Evolutionary conservation across 352 stramenopile species (phyloP), one percentile per base, ranked within the genome.

Genomic region (Aphanomyces astaci): DNA sequence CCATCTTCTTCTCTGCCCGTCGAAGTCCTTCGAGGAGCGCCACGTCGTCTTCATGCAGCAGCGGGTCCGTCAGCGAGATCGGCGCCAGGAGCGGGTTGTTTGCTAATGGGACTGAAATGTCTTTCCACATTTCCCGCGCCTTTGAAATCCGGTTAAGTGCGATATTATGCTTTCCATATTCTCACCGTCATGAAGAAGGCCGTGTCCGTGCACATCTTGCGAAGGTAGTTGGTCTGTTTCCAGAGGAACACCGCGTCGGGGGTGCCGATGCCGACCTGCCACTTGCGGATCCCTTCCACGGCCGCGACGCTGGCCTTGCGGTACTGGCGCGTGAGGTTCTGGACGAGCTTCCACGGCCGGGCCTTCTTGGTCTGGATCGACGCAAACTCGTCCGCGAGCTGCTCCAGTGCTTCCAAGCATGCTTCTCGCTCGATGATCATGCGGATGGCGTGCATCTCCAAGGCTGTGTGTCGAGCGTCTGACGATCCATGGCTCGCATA

Each of bases 381-480:
- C 15, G 17, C 39, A 53, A 49, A 32, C 45, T 72, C n/a, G 88
- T 64, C 19, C 51, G 62, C 39, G 11, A 90, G 60, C 63, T 90
- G 82, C 36, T 84, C 60, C 15, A 94, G 67, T 2, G 85, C 80
- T 67, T 94, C 85, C 43, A 94, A 56, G 53, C 85, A 94, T 15
- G 83, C 83, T 56, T 94, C 85, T 2, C 85, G 81, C 73, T 93
- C 85, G 1, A 91, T 83, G 45, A 93, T 89, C 73, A 82, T 86
- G 51, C 80, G 82, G 55, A 90, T 77, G 51, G 91, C 81, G 17
- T 79, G 77, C 33, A 90, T 57, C 36, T 93, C 81, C 1, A 72
- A 31, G 5, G 62, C 51, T 45, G 49, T 46, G 36, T 43, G 36
- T 24, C 28, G 39, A 11, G 62, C n/a, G 11, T 32, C 25, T 2